Percentiles rank a stretch among this genome's conserved stretches.
phyloP scores from a whole-genome alignment of 768 basidiomycete species.

The Boletus huronensis region DNA sequence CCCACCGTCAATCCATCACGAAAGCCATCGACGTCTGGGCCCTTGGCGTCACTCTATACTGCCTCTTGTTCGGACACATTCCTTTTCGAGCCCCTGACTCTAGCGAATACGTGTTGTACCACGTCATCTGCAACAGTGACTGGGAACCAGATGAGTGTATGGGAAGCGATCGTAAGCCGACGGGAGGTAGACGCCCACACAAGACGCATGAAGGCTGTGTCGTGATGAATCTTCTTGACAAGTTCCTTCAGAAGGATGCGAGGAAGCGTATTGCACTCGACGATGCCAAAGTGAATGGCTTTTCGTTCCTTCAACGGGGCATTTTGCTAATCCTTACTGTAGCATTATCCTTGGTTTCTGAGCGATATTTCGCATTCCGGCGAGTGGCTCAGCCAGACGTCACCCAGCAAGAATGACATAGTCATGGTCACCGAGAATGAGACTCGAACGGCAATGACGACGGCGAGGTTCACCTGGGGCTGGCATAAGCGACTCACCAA shows the following conservation, averaged over 20 bases:
- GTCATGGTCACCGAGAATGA: constrained; percentile 74
- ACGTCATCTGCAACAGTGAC: constrained; percentile 72
- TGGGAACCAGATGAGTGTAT: constrained; percentile 66
- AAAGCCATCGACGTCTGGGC: constrained; percentile 99
- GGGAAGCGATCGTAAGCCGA: constrained; percentile 64
- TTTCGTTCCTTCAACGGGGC: not conserved
- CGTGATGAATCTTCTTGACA: constrained; percentile 68
- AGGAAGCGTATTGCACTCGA: constrained; percentile 70
- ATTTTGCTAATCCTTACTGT: constrained; percentile 5
- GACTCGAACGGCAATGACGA: constrained; percentile 67
- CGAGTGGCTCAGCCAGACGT: constrained; percentile 67
- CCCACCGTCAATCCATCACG: constrained; percentile 58
- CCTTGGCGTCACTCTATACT: constrained; percentile 92
- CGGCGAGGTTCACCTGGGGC: constrained; percentile 60
- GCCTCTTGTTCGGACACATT: constrained; percentile 82
- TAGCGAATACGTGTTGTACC: constrained; percentile 75
- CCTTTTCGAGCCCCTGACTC: constrained; percentile 65
- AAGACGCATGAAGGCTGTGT: constrained; percentile 51
- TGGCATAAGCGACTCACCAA: constrained; percentile 43
- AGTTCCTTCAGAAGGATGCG: constrained; percentile 79
- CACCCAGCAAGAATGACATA: constrained; percentile 44
- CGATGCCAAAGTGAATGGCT: constrained; percentile 68
- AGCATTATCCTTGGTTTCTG: constrained; percentile 66
- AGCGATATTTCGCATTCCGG: constrained; percentile 62
- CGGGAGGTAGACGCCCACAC: constrained; percentile 56